Base-by-base conservation (phyloP, 2,329 filamentous ascomycete species). In the Coniochaeta ligniaria region DNA sequence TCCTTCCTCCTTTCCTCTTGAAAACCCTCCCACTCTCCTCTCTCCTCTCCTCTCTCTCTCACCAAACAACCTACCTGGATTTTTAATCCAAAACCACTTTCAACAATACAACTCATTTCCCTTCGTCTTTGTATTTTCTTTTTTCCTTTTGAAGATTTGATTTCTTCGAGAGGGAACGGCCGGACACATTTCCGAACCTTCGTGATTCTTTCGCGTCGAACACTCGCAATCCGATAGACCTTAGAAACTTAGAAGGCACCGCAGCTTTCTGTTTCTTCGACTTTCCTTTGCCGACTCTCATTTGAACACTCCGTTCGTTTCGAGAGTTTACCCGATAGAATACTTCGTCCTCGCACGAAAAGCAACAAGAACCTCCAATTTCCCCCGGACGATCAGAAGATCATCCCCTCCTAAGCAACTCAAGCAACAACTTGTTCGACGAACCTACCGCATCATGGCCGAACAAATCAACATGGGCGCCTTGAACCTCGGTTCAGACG, bases 401-500 rank as follows among this genome's bases (percentile, higher is more conserved):
- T 45, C 11, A 3, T 43, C 24, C 41, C 55, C 20, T 35, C 24
- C 52, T 12, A 43, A 17, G 24, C 22, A 26, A 33, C 41, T 55
- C 58, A 61, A 62, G 63, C 63, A 57, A 69, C 69, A 66, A 66
- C 24, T 17, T n/a, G 8, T 2, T 47, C 66, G 63, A 63, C 63
- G 63, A 68, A 63, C 55, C 60, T 52, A 65, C 59, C 69, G 70
- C 70, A 88, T 76, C 73, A 92, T 92, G 89, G 89, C 89, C 75
- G 89, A 91, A 71, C 88, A 93, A 81, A 83, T 95, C 70, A 91
- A 92, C 81, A 92, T 94, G 84, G 84, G 82, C 73, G 85, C 86
- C 73, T 81, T 94, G 71, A 88, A 79, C 76, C 80, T 94, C 65
- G 85, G 77, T 61, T 73, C 74, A 61, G 74, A 75, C 35, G 74